A percentile compares a stretch with the other conserved stretches of the same genome.
Conservation (phyloP, 768 basidiomycete genomes). For the Artomyces pyxidatus region DNA sequence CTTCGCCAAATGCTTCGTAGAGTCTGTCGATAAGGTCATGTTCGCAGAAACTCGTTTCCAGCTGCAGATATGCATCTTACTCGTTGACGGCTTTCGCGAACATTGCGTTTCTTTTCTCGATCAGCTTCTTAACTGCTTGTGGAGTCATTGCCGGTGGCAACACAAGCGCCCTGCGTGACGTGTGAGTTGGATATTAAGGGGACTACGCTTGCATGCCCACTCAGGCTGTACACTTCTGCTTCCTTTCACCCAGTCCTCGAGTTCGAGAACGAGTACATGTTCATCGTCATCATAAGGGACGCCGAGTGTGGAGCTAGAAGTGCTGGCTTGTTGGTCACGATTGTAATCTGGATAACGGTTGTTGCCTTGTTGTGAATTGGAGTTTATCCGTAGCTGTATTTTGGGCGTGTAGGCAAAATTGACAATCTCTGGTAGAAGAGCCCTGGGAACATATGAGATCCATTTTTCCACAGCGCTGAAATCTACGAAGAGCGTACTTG, state of each 20-base stretch:
- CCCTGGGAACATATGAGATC: conserved; percentile 32
- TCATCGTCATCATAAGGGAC: conserved; percentile 29
- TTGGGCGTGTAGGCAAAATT: conserved; percentile 75
- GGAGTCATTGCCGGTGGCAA: conserved; percentile 8
- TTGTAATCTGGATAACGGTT: conserved; percentile 33
- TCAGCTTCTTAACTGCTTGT: conserved; percentile 8
- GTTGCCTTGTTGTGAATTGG: conserved; percentile 21
- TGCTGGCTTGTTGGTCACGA: background rate
- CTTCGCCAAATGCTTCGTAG: conserved; percentile 39
- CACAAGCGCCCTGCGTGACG: conserved; percentile 1
- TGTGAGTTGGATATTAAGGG: too few relatives aligned
- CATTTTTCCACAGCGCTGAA: background rate
- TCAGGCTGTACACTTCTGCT: background rate
- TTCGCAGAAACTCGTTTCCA: conserved; percentile 11
- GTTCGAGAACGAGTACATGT: conserved; percentile 44
- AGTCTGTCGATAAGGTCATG: conserved; percentile 35
- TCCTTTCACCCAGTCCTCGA: conserved; percentile 33
- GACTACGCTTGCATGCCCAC: conserved; percentile 10
- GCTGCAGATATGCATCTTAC: conserved; percentile 30
- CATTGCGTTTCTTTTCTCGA: conserved; percentile 17
- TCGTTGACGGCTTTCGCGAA: conserved; percentile 38
- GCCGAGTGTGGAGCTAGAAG: conserved; percentile 17
- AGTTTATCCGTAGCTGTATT: conserved; percentile 50
- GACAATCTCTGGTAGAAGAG: conserved; percentile 74
- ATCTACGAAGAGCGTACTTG: conserved; percentile 41